These are phyloP conservation scores for Phytophthora sansomeana DNA, from an alignment of 352 stramenopile species.

Conservation along the genomic window DNA sequence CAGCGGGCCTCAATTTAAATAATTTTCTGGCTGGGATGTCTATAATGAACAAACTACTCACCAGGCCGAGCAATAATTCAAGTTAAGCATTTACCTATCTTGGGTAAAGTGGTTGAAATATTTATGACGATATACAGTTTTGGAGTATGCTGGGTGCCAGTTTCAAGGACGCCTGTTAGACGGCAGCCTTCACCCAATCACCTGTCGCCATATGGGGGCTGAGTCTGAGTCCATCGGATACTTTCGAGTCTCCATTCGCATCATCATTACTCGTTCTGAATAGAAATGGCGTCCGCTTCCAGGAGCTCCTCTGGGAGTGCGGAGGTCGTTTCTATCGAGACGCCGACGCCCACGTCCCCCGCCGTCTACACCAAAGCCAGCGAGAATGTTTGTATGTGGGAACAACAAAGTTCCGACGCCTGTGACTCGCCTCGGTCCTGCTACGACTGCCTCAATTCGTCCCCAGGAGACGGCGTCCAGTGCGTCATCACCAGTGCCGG, in stretches of 20 bases:
- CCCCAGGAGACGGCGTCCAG: slow-evolving; percentile 21
- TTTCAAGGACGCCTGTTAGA: no score
- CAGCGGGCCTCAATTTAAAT: slow-evolving; percentile 11
- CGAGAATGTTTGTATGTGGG: slow-evolving; percentile 50
- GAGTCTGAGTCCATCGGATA: not conserved
- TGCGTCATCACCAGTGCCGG: slow-evolving; percentile 40
- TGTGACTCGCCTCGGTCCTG: slow-evolving; percentile 43
- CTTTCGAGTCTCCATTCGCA: not conserved
- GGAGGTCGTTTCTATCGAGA: not conserved
- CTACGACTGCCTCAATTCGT: slow-evolving; percentile 49
- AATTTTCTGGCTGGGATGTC: not conserved
- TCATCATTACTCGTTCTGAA: not conserved
- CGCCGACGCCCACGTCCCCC: slow-evolving; percentile 10
- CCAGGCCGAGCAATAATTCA: no score
- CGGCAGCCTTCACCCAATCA: slow-evolving; percentile 1
- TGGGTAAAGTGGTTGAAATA: no score
- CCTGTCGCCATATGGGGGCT: no score
- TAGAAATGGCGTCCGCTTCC: not conserved
- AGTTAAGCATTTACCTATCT: no score
- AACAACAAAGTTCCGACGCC: slow-evolving; percentile 27
- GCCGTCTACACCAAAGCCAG: slow-evolving; percentile 27
- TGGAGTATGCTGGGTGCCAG: no score
- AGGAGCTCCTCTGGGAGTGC: not conserved
- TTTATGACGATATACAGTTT: no score
- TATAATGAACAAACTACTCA: not conserved